Percentiles rank a stretch among this genome's conserved stretches.
These are phyloP conservation scores for Metarhizium sp. DNA, from an alignment of 2,329 filamentous ascomycete species.

Conservation along the genomic window DNA sequence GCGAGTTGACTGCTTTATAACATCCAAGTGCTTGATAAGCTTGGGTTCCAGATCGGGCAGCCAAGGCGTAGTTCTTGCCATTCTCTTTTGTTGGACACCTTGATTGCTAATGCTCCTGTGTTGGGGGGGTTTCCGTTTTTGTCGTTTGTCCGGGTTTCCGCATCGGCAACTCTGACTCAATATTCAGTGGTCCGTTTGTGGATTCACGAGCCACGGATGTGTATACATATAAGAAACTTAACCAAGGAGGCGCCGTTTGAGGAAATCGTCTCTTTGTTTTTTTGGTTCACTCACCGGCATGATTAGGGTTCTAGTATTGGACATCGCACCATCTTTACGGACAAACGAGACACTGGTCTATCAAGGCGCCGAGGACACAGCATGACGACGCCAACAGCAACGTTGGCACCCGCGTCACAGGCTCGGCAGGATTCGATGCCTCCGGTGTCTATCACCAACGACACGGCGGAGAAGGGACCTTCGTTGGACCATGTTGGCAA, in stretches of 20 bases:
- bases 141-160: too few species aligned
- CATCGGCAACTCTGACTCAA: too few species aligned
- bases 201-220: too few species aligned
- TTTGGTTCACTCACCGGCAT: too few species aligned
- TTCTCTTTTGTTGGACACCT: neutral
- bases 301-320: too few species aligned
- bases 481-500: neutral
- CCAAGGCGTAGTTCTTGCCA: conserved; percentile 1
- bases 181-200: too few species aligned
- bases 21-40: neutral
- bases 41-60: conserved; percentile 2
- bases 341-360: neutral
- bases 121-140: neutral
- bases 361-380: neutral
- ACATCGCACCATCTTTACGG: too few species aligned
- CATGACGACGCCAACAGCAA: neutral
- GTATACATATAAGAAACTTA: too few species aligned
- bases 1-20: neutral
- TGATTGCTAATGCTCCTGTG: neutral
- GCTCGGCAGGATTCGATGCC: neutral
- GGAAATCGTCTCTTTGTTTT: too few species aligned
- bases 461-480: neutral
- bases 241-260: too few species aligned
- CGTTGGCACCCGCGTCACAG: neutral
- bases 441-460: neutral